A percentile compares a stretch with the other conserved stretches of the same genome.
phyloP scores from a whole-genome alignment of 1,139 yeast species.

The Suhomyces coccinellae region DNA sequence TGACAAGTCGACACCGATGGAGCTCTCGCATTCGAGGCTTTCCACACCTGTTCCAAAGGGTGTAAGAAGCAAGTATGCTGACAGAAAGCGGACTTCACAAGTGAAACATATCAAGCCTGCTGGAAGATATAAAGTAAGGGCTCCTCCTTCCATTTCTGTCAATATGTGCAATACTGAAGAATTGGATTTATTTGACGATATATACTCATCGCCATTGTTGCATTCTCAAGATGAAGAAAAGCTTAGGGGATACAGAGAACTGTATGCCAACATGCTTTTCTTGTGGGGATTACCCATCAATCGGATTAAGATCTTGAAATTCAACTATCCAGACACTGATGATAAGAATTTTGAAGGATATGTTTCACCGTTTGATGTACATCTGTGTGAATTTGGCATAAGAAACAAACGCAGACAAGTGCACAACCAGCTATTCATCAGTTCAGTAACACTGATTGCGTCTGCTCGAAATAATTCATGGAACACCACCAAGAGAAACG shows the following conservation, averaged over 20 bases:
- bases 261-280: conserved; percentile 78
- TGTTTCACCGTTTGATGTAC: conserved; percentile 31
- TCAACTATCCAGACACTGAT: conserved; percentile 50
- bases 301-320: conserved; percentile 75
- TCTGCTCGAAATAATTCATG: conserved; percentile 31
- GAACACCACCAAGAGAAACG: conserved; percentile 30
- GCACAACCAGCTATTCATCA: conserved; percentile 22
- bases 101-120: background rate
- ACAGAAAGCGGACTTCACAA: conserved; percentile 3
- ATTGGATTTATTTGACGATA: conserved; percentile 54
- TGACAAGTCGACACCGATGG: conserved; percentile 1
- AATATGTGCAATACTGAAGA: conserved; percentile 58
- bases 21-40: conserved; percentile 3
- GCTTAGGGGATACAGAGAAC: conserved; percentile 56
- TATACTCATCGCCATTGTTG: conserved; percentile 46
- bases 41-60: conserved; percentile 5
- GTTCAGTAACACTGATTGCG: conserved; percentile 28
- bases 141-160: conserved; percentile 46
- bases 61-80: background rate
- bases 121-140: conserved; percentile 20
- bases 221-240: conserved; percentile 47
- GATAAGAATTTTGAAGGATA: conserved; percentile 11
- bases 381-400: conserved; percentile 47
- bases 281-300: conserved; percentile 82
- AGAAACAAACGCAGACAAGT: conserved; percentile 25